Evolutionary conservation across 306 rosid genomes (phyloP), one percentile per base, ranked within the genome.

Genomic region (Rosa multiflora): DNA sequence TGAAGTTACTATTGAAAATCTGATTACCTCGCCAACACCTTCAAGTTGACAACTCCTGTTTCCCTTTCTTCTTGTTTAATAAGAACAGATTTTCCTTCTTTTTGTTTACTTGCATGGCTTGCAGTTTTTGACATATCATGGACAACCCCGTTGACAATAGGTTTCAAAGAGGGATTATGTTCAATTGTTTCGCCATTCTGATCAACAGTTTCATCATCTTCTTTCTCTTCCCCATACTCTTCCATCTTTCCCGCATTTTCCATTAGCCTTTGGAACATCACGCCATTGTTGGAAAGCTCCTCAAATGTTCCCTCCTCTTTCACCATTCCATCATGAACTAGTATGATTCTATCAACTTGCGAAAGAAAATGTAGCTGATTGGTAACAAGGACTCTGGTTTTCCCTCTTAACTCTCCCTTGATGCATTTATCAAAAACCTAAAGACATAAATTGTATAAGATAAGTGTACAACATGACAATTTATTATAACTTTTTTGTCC

Each of bases 201-300:
- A 68, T 85, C 88, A 72, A 71, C 18, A 47, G 71, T 79, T 72
- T 82, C 84, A 48, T 46, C 80, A 9, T 82, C 88, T 83, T 74
- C 79, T 43, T 80, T 85, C 79, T 84, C 87, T 59, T 87, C 92
- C 14, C 23, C 81, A 77, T 85, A 84, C 72, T 87, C 92, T 85
- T 92, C 97, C 93, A 92, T 81, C 83, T 91, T 88, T 37, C 98
- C 98, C 0, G 97, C 98, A 86, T 91, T 94, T 87, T 94, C 97
- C 98, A 94, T 92, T 58, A 92, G 90, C 86, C 82, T 94, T 64
- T 94, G 97, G 86, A 94, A 94, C 84, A 92, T 88, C 53, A 26
- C 49, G 35, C 98, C 97, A 80, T 62, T 76, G 74, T 86, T 87
- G 52, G 93, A 90, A 72, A 94, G 89, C 85, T 90, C 96, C 76